Base-by-base conservation (phyloP, 106 monocot genomes). In the Narthecium ossifragum region DNA sequence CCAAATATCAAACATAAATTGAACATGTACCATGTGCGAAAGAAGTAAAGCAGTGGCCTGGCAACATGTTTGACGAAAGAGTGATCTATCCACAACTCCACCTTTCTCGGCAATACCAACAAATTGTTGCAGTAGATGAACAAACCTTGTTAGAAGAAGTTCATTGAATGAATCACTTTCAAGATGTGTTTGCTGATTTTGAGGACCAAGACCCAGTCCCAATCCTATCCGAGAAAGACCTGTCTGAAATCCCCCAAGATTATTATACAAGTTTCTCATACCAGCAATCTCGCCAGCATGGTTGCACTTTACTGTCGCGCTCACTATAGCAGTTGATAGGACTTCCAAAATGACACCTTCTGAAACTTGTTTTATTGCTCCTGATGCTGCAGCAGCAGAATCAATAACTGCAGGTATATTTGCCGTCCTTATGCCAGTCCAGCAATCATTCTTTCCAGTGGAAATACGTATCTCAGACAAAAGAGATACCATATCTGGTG, bases 1-100 rank as follows among this genome's bases (percentile, higher is more conserved):
- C 43, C 43, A 39, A 29, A 34, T 21, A 33, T 5, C 24, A 53
- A 31, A 22, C 32, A 4, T 30, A 38, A 56, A 51, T 23, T 1
- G 58, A 56, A 54, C 5, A 28, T 31, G 60, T 86, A 98, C 96
- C 86, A 82, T 84, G 51, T 87, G 79, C 29, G 90, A 84, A 28
- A 98, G 81, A 60, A 98, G 98, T 59, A 98, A 71, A 23, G 98
- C 91, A 51, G 98, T 91, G 57, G 98, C 80, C 53, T 91, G 86
- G 51, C 91, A 98, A 73, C 98, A 98, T 45, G 84, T 84, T 68
- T 87, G 78, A 71, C 84, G 90, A 70, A 98, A 98, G 48, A 74
- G 53, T 15, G 76, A 28, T 57, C 85, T 91, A 72, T 98, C 98
- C 39, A 98, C 71, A 7, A 39, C 39, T 32, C 57, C 65, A 70